Percentiles rank a stretch among this genome's conserved stretches.
Evolutionary conservation across 176 grass and related monocot genomes (phyloP).

Genomic region (bread wheat (Triticum aestivum)): DNA sequence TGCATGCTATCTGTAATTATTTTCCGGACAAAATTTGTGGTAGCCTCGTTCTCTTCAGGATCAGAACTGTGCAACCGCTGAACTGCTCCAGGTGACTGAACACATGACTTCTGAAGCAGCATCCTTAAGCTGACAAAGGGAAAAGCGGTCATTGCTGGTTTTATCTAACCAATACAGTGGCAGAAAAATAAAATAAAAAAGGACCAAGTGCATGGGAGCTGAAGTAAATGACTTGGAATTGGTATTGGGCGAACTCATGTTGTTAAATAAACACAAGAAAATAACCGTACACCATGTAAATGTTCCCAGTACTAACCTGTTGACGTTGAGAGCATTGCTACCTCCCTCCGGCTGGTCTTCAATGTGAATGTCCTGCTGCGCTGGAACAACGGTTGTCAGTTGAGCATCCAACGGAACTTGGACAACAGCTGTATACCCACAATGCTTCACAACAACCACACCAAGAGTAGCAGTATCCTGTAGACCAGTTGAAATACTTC

Average conservation of each 20-base stretch:
- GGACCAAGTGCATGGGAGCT: neutral
- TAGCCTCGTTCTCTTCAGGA: conserved; percentile 44
- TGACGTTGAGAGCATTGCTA: conserved; percentile 88
- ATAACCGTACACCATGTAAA: neutral
- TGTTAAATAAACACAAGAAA: conserved; percentile 15
- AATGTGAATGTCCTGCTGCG: conserved; percentile 67
- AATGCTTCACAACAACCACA: conserved; percentile 88
- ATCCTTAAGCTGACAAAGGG: conserved; percentile 79
- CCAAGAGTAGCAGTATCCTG: conserved; percentile 92
- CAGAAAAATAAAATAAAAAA: neutral
- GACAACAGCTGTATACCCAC: conserved; percentile 86
- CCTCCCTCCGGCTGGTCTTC: conserved; percentile 90
- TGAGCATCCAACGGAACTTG: conserved; percentile 79
- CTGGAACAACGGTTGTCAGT: conserved; percentile 34
- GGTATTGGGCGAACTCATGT: neutral
- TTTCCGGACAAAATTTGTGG: conserved; percentile 52
- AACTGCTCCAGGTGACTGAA: conserved; percentile 48
- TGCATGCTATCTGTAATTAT: conserved; percentile 71
- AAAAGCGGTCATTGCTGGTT: conserved; percentile 15
- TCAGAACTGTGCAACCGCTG: conserved; percentile 44
- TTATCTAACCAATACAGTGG: conserved; percentile 25
- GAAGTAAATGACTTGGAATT: conserved; percentile 20
- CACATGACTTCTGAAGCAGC: conserved; percentile 70
- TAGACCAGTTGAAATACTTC: conserved; percentile 35
- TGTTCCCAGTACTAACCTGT: conserved; percentile 58